Evolutionary conservation across 352 stramenopile genomes (phyloP).

Genomic region (Globisporangium radiosum): DNA sequence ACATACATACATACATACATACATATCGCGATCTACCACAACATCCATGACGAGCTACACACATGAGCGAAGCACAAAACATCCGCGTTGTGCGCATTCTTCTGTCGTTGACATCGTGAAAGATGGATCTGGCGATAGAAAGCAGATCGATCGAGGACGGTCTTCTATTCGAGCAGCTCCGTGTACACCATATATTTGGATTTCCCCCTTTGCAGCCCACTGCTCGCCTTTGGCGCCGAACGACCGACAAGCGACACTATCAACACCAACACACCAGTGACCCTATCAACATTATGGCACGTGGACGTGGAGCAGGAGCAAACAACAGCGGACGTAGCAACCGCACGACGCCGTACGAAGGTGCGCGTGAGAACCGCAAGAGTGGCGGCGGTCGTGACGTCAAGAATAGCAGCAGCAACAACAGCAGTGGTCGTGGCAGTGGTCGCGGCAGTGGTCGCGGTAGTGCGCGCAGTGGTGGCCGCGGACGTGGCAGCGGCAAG

Average conservation of each 20-base stretch:
- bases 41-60: too few species aligned
- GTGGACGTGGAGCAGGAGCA: constrained; percentile 20
- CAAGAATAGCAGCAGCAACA: constrained; percentile 12
- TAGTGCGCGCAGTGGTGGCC: constrained; percentile 13
- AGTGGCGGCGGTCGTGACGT: constrained; percentile 17
- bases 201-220: too few species aligned
- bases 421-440: constrained; percentile 6
- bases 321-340: constrained; percentile 11
- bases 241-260: background rate
- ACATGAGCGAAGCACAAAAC: too few species aligned
- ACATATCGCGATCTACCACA: too few species aligned
- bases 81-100: too few species aligned
- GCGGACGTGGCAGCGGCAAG: constrained; percentile 17
- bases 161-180: too few species aligned
- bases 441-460: constrained; percentile 7
- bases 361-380: constrained; percentile 17
- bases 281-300: constrained; percentile 19
- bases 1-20: too few species aligned
- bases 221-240: too few species aligned
- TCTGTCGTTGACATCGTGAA: too few species aligned
- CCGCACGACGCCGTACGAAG: constrained; percentile 40
- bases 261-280: background rate
- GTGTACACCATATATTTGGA: too few species aligned
- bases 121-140: too few species aligned
- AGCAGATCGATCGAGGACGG: too few species aligned